Evolutionary conservation across 2,329 filamentous ascomycete genomes (phyloP), one percentile per base, ranked within the genome.

Genomic region (Pseudovirgaria hyperparasitica): DNA sequence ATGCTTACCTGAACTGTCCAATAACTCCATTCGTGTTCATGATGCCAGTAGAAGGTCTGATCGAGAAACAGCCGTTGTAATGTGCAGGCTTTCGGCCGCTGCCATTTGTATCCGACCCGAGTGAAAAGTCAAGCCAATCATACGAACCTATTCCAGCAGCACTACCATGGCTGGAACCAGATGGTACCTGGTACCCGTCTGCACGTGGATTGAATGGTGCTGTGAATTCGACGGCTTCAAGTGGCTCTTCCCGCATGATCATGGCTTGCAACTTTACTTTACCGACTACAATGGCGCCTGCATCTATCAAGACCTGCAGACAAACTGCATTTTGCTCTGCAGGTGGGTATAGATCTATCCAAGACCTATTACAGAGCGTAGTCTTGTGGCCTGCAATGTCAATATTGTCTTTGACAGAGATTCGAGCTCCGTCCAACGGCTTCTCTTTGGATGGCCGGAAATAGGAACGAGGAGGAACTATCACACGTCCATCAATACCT

Each of bases 161-260:
- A 20, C 54, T 54, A 6, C 63, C 63, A 14, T 48, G 44, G 4
- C 53, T 55, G 12, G 48, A 54, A 2, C 53, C 52, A 0, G 36
- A 41, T 0, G 54, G 34, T 0, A 57, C 54, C 29, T 60, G 56
- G 20, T 63, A 65, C 0, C 57, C 57, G 36, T 71, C 67, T 0
- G 56, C 66, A 19, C 58, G 39, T 2, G 54, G 44, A 30, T 61
- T 61, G 30, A 46, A 57, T 3, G 58, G 55, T n/a, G 34, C 39
- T 4, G 48, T 44, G 29, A 45, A 55, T 19, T 60, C 55, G 4
- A 58, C 39, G 26, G 34, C 40, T 13, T 52, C 40, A 5, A 28
- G 33, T 1, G 48, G 39, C 10, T 41, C 34, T 15, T 43, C 41
- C 2, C 28, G 14, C 2, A 33, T 23, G n/a, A 29, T 31, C 15